phyloP scores from a whole-genome alignment of 805 yeast species.

The Sugiyamaella americana region DNA sequence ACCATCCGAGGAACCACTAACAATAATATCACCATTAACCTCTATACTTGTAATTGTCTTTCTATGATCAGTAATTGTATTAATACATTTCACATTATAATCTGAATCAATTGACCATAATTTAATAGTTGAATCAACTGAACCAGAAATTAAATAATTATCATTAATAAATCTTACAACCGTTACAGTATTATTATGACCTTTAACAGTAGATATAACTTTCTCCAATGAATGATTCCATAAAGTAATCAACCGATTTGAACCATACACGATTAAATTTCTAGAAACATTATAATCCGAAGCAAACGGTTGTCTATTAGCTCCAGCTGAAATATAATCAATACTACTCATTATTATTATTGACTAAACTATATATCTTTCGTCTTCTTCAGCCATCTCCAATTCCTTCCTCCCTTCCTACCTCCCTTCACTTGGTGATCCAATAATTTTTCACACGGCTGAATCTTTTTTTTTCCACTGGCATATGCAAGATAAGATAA shows the following conservation, averaged over 20 bases:
- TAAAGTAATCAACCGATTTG: constrained; percentile 20
- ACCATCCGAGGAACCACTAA: constrained; percentile 64
- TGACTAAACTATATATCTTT: too few species aligned
- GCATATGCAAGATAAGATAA: not conserved
- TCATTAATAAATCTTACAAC: constrained; percentile 54
- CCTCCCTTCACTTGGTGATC: too few species aligned
- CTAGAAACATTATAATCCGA: constrained; percentile 17
- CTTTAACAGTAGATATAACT: constrained; percentile 15
- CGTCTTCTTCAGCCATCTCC: too few species aligned
- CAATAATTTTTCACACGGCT: too few species aligned
- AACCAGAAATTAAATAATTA: constrained; percentile 49
- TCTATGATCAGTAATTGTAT: constrained; percentile 37
- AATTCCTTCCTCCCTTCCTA: too few species aligned
- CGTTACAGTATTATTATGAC: constrained; percentile 47
- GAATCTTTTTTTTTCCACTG: not conserved
- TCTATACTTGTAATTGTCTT: constrained; percentile 53
- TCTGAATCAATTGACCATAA: constrained; percentile 43
- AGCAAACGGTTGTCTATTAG: constrained; percentile 23
- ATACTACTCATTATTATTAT: constrained; percentile 2
- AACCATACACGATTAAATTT: constrained; percentile 22
- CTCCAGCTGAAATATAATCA: constrained; percentile 9
- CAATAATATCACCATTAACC: constrained; percentile 39
- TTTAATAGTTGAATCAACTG: constrained; percentile 59
- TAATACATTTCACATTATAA: constrained; percentile 19
- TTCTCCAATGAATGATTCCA: constrained; percentile 19